Evolutionary conservation across 2,329 filamentous ascomycete species (phyloP).

Genomic region (Tolypocladium sp.): DNA sequence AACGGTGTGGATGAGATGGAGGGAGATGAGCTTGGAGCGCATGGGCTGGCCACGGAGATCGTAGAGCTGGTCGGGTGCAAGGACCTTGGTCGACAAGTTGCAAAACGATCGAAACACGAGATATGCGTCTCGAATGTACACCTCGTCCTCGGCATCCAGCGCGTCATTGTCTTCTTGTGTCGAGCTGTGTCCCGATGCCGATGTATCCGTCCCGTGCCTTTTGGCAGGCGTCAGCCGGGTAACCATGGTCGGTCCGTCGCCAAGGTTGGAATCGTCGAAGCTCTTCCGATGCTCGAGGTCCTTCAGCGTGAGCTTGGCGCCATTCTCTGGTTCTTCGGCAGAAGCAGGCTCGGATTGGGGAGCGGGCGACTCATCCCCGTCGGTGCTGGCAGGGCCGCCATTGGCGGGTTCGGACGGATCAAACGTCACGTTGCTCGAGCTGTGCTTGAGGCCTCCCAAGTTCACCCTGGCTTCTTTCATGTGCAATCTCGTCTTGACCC

Average conservation of each 20-base stretch:
- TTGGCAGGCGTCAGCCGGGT: slow-evolving; percentile 46
- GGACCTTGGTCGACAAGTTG: slow-evolving; percentile 87
- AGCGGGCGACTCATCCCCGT: slow-evolving; percentile 22
- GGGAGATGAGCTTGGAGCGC: slow-evolving; percentile 90
- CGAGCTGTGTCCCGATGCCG: slow-evolving; percentile 43
- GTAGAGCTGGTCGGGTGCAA: slow-evolving; percentile 83
- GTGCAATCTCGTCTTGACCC: slow-evolving; percentile 77
- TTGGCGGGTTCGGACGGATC: slow-evolving; percentile 33
- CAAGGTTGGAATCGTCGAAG: slow-evolving; percentile 58
- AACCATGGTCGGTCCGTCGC: slow-evolving; percentile 59
- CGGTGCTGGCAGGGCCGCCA: slow-evolving; percentile 28
- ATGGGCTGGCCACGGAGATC: slow-evolving; percentile 92
- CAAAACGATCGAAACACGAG: slow-evolving; percentile 96
- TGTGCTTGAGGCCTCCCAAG: slow-evolving; percentile 40
- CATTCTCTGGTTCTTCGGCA: slow-evolving; percentile 22
- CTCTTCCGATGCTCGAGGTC: slow-evolving; percentile 60
- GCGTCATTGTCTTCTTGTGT: slow-evolving; percentile 49
- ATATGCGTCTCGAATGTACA: slow-evolving; percentile 95
- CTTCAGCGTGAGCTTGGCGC: slow-evolving; percentile 54
- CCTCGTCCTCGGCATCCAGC: slow-evolving; percentile 74
- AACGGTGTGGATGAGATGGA: slow-evolving; percentile 91
- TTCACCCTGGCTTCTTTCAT: slow-evolving; percentile 74
- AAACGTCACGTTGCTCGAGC: slow-evolving; percentile 42
- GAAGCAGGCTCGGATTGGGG: slow-evolving; percentile 20
- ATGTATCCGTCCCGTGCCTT: slow-evolving; percentile 26